phyloP scores from a whole-genome alignment of 2,329 filamentous ascomycete species.

The Calonectria naviculata region DNA sequence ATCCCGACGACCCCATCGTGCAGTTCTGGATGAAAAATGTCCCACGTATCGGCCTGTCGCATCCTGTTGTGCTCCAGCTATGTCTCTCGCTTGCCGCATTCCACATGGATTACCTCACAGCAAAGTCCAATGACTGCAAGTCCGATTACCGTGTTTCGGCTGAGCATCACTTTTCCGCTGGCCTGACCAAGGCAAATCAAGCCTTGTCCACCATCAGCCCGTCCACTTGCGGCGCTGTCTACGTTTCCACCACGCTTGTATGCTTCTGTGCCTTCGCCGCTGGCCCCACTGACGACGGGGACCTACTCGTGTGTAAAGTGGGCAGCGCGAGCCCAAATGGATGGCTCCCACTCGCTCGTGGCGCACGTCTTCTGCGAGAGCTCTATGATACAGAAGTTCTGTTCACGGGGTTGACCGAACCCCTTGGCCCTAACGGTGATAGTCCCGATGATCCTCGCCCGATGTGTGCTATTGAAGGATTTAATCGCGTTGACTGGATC shows the following conservation, averaged over 20 bases:
- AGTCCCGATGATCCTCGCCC: background rate
- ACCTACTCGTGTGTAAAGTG: background rate
- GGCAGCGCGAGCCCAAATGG: background rate
- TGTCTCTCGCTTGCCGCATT: background rate
- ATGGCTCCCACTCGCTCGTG: background rate
- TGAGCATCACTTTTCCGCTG: background rate
- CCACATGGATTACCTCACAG: background rate
- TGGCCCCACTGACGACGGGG: background rate
- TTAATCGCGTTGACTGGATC: conserved; percentile 28
- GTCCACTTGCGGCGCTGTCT: background rate
- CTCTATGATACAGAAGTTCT: background rate
- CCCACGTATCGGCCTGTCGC: background rate
- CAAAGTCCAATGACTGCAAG: background rate
- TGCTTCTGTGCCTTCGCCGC: conserved; percentile 7
- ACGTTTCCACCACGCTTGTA: conserved; percentile 7
- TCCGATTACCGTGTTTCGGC: background rate
- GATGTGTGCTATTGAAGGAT: background rate
- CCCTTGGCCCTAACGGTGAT: background rate
- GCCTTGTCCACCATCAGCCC: background rate
- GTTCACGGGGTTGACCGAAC: background rate
- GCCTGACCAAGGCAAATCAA: background rate
- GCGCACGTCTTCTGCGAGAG: background rate
- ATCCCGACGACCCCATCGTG: background rate
- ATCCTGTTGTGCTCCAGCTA: background rate
- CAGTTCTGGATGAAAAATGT: background rate